phyloP scores from a whole-genome alignment of 352 stramenopile genomes.

The Phytopythium mirpurense region DNA sequence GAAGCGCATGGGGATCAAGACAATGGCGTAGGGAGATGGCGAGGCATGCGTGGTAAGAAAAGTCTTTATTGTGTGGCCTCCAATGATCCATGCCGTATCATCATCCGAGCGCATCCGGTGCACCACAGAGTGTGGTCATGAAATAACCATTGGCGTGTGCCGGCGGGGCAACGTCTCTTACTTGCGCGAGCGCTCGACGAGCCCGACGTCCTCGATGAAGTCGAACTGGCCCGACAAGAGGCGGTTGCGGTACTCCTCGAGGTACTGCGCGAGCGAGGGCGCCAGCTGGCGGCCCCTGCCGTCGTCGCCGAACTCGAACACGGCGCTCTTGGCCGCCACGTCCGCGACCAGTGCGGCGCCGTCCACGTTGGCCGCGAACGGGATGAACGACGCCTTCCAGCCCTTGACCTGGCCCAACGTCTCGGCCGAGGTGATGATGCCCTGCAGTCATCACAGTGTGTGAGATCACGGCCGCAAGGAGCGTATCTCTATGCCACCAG shows the following conservation, averaged over 20 bases:
- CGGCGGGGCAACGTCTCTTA: slow-evolving; percentile 7
- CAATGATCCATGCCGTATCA: too few species aligned
- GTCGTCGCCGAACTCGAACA: slow-evolving; percentile 69
- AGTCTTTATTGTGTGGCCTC: too few species aligned
- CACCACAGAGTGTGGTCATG: too few species aligned
- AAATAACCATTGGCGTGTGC: not conserved
- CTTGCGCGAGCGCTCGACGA: slow-evolving; percentile 74
- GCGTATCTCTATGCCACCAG: not conserved
- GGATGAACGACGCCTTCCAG: slow-evolving; percentile 59
- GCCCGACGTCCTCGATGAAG: slow-evolving; percentile 77
- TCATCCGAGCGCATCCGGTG: too few species aligned
- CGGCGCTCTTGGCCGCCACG: slow-evolving; percentile 38
- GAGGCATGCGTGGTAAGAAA: too few species aligned
- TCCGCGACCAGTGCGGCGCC: slow-evolving; percentile 61
- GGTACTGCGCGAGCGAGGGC: slow-evolving; percentile 53
- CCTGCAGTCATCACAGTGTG: slow-evolving; percentile 16
- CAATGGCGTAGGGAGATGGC: slow-evolving; percentile 36
- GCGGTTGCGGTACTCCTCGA: slow-evolving; percentile 79
- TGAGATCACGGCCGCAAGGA: too few species aligned
- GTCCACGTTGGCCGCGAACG: slow-evolving; percentile 71
- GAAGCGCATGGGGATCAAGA: slow-evolving; percentile 71
- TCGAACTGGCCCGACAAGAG: slow-evolving; percentile 77
- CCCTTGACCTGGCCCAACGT: slow-evolving; percentile 33
- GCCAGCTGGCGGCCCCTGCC: slow-evolving; percentile 43
- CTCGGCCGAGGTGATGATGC: slow-evolving; percentile 52